Evolutionary conservation across 805 yeast genomes (phyloP), one percentile per base, ranked within the genome.

Genomic region (Saturnispora sanitii): DNA sequence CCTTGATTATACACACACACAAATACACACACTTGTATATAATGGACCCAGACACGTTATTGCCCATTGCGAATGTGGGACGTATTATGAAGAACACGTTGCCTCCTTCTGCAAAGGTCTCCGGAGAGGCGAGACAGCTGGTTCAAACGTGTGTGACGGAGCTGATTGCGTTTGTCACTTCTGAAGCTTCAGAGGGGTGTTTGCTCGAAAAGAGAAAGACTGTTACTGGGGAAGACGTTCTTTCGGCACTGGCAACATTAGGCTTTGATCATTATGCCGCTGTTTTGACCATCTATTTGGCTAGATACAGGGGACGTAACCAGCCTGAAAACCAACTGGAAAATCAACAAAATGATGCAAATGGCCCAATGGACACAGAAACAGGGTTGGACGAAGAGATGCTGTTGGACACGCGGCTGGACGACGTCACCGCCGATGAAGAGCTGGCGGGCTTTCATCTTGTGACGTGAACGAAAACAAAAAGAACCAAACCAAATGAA

Each of bases 51-150:
- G 42, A 39, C 27, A 39, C 42, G 20, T 33, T 39, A 11, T 22
- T 39, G 12, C 79, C 79, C 23, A 74, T 73, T 44, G 79, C 79
- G 30, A 73, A 73, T 45, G 82, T 76, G 45, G 80, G 82, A n/a
- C 64, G 90, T 39, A 73, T 82, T 38, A 82, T 82, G 90, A 82
- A 82, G 53, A 67, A 62, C 42, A 80, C 90, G 2, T 62, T 82
- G 23, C 90, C 92, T 3, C 62, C 68, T 11, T 76, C 79, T 28
- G 90, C 88, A 9, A 82, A 82, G 52, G 77, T 82, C 1, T 77
- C 86, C 18, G 82, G 81, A 52, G 92, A 82, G 51, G 82, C 88
- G 33, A 80, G 81, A 52, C 88, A 79, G 50, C 75, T 84, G 49
- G 76, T 79, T 61, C 85, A 79, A 57, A 84, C 79, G 52, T 78